Evolutionary conservation across 495 filamentous ascomycete genomes (phyloP), one percentile per base, ranked within the genome.

Genomic region (Parathielavia hyrcaniae): DNA sequence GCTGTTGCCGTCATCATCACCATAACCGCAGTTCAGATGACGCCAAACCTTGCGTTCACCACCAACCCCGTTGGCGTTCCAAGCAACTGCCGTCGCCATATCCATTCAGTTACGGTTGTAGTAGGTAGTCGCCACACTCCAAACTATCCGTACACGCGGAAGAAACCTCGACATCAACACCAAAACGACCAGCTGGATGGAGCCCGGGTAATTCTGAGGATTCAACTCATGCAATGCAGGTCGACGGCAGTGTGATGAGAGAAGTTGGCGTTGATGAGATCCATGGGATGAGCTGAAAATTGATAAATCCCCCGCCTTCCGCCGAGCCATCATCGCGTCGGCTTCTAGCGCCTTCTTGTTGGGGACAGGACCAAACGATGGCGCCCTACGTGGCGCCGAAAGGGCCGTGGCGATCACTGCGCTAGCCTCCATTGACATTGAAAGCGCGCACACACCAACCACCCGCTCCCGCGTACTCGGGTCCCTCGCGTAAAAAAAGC

Each of bases 341-440:
- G n/a, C n/a, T n/a, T n/a, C n/a, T n/a, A n/a, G n/a, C n/a, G n/a
- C n/a, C 26, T 30, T 2, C 6, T 30, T 30, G 26, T 30, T 30
- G 2, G 26, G 3, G 26, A 6, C 26, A 30, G 50, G 50, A 55
- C 59, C 55, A 62, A 62, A 62, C 60, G 32, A 55, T 50, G 60
- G 55, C 46, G 50, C 50, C 41, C 46, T 51, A 49, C 53, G 47
- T 65, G 67, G 67, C 65, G 67, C 55, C 58, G 55, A 46, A 35
- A 35, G 43, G 47, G 47, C 52, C 32, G 53, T 44, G 62, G 38
- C 43, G 64, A 64, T 67, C 64, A 64, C 59, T 52, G 51, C 56
- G 64, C 62, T 58, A 64, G 52, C 7, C 13, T n/a, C 9, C n/a
- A 51, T 9, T 16, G 4, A 51, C 20, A n/a, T n/a, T 5, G 13